phyloP scores from a whole-genome alignment of 768 basidiomycete genomes.

The Phlegmacium glaucopus region DNA sequence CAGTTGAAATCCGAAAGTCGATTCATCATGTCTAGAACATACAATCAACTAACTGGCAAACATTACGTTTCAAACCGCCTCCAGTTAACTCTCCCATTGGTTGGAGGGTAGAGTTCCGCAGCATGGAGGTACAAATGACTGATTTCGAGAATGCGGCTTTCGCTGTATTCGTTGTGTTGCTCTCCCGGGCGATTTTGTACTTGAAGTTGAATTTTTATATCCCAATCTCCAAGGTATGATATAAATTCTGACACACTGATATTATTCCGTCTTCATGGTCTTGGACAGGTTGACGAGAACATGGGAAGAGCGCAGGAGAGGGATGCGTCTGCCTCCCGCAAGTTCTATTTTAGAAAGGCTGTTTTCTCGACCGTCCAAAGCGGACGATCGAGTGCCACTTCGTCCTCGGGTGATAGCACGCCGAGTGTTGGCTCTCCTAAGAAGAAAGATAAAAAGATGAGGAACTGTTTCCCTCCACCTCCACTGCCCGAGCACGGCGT shows the following conservation, averaged over 20 bases:
- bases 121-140: conserved; percentile 98
- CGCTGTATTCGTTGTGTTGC: conserved; percentile 88
- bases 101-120: conserved; percentile 97
- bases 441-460: conserved; percentile 61
- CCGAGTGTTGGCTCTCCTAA: conserved; percentile 31
- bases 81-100: conserved; percentile 91
- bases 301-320: conserved; percentile 88
- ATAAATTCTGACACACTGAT: background rate
- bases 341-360: conserved; percentile 88
- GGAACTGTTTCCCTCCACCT: conserved; percentile 67
- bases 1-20: background rate
- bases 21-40: conserved; percentile 61
- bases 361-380: conserved; percentile 61
- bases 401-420: conserved; percentile 41
- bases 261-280: background rate
- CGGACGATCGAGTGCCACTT: conserved; percentile 39
- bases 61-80: conserved; percentile 96
- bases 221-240: conserved; percentile 86
- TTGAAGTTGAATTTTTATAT: conserved; percentile 94
- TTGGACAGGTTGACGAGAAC: conserved; percentile 87
- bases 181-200: conserved; percentile 89
- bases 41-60: conserved; percentile 99
- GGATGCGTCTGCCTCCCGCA: conserved; percentile 68
- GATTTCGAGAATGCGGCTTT: conserved; percentile 99
- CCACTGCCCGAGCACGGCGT: conserved; percentile 50